These are phyloP conservation scores for Phialocephala subalpina DNA, from an alignment of 2,329 filamentous ascomycete species.

Conservation along the genomic window DNA sequence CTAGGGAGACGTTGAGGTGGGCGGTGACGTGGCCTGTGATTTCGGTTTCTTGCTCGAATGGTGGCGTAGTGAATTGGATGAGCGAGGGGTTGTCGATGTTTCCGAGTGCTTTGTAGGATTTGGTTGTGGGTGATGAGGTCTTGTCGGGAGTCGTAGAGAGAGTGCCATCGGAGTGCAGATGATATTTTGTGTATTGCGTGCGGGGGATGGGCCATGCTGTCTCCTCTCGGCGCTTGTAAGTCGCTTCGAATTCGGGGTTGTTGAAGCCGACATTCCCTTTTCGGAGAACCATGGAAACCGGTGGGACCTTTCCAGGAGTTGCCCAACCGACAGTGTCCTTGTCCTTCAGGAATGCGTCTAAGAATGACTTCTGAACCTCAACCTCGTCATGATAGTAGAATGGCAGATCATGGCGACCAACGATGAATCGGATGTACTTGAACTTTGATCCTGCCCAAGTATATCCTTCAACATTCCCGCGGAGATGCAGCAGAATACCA, in stretches of 20 bases:
- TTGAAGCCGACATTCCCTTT: conserved; percentile 75
- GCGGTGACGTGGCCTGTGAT: conserved; percentile 74
- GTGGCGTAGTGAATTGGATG: conserved; percentile 63
- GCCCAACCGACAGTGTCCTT: conserved; percentile 71
- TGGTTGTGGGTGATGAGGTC: conserved; percentile 40
- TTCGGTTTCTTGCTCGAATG: conserved; percentile 70
- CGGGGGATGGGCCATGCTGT: conserved; percentile 72
- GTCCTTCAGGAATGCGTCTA: conserved; percentile 75
- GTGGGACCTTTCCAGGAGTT: conserved; percentile 61
- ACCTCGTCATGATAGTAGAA: conserved; percentile 77
- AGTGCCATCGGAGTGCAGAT: conserved; percentile 48
- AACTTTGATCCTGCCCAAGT: conserved; percentile 68
- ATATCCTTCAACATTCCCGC: conserved; percentile 74
- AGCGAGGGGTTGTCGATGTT: conserved; percentile 60
- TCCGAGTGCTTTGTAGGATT: conserved; percentile 54
- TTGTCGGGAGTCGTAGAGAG: conserved; percentile 21
- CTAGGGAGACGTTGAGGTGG: conserved; percentile 70
- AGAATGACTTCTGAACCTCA: conserved; percentile 70
- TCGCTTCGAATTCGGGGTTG: conserved; percentile 65
- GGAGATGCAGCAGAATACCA: conserved; percentile 72
- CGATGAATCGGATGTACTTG: conserved; percentile 76
- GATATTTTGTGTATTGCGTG: conserved; percentile 69
- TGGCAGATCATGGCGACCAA: conserved; percentile 74
- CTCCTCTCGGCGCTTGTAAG: conserved; percentile 63
- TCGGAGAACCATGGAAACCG: conserved; percentile 62